These are phyloP conservation scores for Pythium utonaiense DNA, from an alignment of 352 stramenopile genomes.

Conservation along the genomic window DNA sequence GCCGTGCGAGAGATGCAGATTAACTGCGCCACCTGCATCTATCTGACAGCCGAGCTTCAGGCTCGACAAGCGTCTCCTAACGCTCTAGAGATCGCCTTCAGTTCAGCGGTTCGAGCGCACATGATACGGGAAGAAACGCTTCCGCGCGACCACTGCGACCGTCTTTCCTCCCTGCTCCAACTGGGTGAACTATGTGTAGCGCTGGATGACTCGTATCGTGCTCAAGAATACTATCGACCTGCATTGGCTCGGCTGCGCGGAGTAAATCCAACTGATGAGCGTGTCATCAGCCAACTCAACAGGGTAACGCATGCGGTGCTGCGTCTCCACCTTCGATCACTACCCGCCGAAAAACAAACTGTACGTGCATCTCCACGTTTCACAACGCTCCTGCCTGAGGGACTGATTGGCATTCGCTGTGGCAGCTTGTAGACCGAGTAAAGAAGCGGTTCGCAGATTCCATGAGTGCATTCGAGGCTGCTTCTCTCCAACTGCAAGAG, in stretches of 20 bases:
- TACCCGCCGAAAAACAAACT: conserved; percentile 32
- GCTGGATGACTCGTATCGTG: conserved; percentile 50
- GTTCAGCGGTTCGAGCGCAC: conserved; percentile 33
- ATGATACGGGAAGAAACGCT: conserved; percentile 35
- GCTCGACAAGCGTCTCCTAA: conserved; percentile 15
- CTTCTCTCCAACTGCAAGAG: not conserved
- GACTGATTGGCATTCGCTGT: too few relatives aligned
- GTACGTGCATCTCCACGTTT: conserved; percentile 26
- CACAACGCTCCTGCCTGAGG: too few relatives aligned
- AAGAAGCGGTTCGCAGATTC: conserved; percentile 25
- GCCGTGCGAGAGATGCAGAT: conserved; percentile 12
- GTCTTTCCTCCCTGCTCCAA: conserved; percentile 44
- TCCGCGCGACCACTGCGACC: conserved; percentile 21
- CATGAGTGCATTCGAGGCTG: not conserved
- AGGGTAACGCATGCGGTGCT: conserved; percentile 41
- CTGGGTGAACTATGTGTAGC: conserved; percentile 35
- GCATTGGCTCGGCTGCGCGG: conserved; percentile 34
- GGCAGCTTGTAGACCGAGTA: conserved; percentile 45
- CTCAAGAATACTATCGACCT: conserved; percentile 46
- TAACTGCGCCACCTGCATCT: conserved; percentile 34
- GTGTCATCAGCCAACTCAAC: conserved; percentile 29
- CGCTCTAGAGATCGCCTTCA: conserved; percentile 41
- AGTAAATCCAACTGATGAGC: conserved; percentile 7
- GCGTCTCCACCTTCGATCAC: conserved; percentile 31
- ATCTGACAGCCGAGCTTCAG: conserved; percentile 29